Evolutionary conservation across 1,139 yeast genomes (phyloP).

Genomic region (Blastobotrys persicus): DNA sequence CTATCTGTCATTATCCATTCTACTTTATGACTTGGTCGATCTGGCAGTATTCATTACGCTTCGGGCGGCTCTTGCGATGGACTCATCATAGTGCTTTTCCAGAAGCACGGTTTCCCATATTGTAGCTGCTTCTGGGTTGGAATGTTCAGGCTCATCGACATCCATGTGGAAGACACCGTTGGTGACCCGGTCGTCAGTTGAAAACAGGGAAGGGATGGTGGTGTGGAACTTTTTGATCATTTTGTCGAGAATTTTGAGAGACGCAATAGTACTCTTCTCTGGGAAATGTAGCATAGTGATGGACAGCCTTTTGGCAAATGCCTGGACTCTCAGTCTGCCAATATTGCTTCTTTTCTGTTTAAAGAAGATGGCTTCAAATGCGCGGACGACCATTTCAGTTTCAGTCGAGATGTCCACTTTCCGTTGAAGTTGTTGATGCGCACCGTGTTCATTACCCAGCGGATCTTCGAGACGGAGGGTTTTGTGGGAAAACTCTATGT

Average conservation of each 20-base stretch:
- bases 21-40: slow-evolving; percentile 5
- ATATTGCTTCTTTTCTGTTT: slow-evolving; percentile 59
- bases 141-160: slow-evolving; percentile 64
- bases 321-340: slow-evolving; percentile 67
- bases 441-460: slow-evolving; percentile 42
- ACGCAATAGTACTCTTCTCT: slow-evolving; percentile 80
- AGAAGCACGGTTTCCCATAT: slow-evolving; percentile 83
- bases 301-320: slow-evolving; percentile 79
- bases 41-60: slow-evolving; percentile 20
- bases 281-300: slow-evolving; percentile 70
- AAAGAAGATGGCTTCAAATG: slow-evolving; percentile 80
- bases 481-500: slow-evolving; percentile 80
- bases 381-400: slow-evolving; percentile 74
- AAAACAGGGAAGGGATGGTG: slow-evolving; percentile 69
- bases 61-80: slow-evolving; percentile 57
- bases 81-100: slow-evolving; percentile 78
- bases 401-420: slow-evolving; percentile 81
- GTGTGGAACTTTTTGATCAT: slow-evolving; percentile 63
- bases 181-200: slow-evolving; percentile 84
- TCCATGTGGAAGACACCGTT: slow-evolving; percentile 71
- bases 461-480: slow-evolving; percentile 79
- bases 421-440: slow-evolving; percentile 49
- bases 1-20: too few relatives aligned
- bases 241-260: slow-evolving; percentile 73
- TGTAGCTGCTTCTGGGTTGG: slow-evolving; percentile 84